Conservation (phyloP, 768 basidiomycete genomes). For the Phylloporus arenicola region DNA sequence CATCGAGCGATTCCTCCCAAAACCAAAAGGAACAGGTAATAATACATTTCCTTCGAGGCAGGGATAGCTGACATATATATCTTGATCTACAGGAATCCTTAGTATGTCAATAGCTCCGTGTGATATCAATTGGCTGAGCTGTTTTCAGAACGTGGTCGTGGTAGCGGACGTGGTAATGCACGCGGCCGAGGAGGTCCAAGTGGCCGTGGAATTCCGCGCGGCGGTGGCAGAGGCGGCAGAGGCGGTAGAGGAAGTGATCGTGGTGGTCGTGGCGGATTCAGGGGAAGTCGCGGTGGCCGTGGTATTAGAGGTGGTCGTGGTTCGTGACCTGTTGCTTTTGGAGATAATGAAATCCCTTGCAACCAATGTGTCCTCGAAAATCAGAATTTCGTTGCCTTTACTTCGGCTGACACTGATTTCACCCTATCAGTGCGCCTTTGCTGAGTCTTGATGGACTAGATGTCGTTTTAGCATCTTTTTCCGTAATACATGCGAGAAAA, state of each 20-base stretch:
- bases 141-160: slow-evolving; percentile 43
- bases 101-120: slow-evolving; percentile 7
- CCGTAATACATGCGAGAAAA: neutral
- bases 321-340: slow-evolving; percentile 29
- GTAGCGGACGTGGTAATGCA: slow-evolving; percentile 22
- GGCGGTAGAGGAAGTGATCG: slow-evolving; percentile 36
- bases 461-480: neutral
- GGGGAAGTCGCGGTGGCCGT: slow-evolving; percentile 43
- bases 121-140: slow-evolving; percentile 27
- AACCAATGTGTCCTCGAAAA: neutral
- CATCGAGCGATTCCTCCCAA: slow-evolving; percentile 93
- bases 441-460: slow-evolving; percentile 45
- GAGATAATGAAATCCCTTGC: neutral
- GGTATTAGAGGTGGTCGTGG: slow-evolving; percentile 46
- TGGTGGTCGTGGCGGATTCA: slow-evolving; percentile 43
- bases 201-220: slow-evolving; percentile 32
- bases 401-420: slow-evolving; percentile 41
- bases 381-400: slow-evolving; percentile 48
- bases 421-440: slow-evolving; percentile 46
- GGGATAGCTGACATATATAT: neutral
- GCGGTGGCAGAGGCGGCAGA: slow-evolving; percentile 36
- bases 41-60: slow-evolving; percentile 19
- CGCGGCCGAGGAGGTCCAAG: slow-evolving; percentile 25
- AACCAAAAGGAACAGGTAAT: slow-evolving; percentile 81
- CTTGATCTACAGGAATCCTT: slow-evolving; percentile 25